A percentile compares a stretch with the other conserved stretches of the same genome.
phyloP scores from a whole-genome alignment of 768 basidiomycete species.

The Pleurotus djamor region DNA sequence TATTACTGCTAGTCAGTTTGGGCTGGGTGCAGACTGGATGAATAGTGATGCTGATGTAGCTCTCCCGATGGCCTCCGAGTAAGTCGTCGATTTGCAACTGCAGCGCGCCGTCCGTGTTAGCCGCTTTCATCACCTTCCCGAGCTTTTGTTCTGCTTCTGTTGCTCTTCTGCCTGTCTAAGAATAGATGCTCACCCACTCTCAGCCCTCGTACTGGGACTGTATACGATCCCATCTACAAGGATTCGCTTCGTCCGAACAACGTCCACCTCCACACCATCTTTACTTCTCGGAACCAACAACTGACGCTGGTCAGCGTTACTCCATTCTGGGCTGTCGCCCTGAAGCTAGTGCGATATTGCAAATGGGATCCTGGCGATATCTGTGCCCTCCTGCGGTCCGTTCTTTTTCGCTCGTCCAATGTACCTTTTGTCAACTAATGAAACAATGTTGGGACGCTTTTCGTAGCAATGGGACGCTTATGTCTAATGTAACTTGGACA shows the following conservation, averaged over 20 bases:
- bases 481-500: slow-evolving; percentile 56
- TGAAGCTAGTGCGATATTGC: slow-evolving; percentile 68
- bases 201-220: slow-evolving; percentile 13
- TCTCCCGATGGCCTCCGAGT: slow-evolving; percentile 65
- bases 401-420: slow-evolving; percentile 11
- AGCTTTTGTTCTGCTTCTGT: neutral
- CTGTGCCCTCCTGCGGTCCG: slow-evolving; percentile 62
- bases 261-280: slow-evolving; percentile 53
- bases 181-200: neutral
- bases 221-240: slow-evolving; percentile 60
- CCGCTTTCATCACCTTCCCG: neutral
- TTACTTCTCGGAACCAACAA: slow-evolving; percentile 45
- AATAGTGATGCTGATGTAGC: slow-evolving; percentile 73
- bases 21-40: slow-evolving; percentile 72
- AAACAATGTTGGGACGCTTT: slow-evolving; percentile 21
- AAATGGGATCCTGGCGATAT: slow-evolving; percentile 66
- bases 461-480: slow-evolving; percentile 50
- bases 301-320: slow-evolving; percentile 59
- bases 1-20: slow-evolving; percentile 47
- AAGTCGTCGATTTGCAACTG: slow-evolving; percentile 21
- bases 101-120: neutral
- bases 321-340: slow-evolving; percentile 70
- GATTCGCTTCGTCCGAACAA: slow-evolving; percentile 53
- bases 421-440: neutral
- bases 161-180: neutral